Evolutionary conservation across 23 red algal species (phyloP), one percentile per base, ranked within the genome.

Genomic region (Chondrus crispus): DNA sequence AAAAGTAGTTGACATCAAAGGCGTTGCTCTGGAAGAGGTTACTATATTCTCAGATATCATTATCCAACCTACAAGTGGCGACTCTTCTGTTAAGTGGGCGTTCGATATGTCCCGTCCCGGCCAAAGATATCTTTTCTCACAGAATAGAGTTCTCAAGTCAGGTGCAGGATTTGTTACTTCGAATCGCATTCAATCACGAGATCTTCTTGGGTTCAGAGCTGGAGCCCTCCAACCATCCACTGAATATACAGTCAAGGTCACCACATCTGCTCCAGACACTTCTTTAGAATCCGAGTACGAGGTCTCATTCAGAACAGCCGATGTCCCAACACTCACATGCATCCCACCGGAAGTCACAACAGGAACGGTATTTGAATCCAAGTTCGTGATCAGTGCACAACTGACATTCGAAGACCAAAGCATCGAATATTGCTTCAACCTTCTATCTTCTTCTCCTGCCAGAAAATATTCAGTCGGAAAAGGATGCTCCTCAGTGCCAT

Each of bases 391-490:
- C 26, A 62, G 46, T 29, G 85, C 62, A 19, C 70, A 89, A 53
- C 68, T 89, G 66, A 46, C 85, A 20, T 89, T 79, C 20, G 85
- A 89, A 46, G 35, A 68, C 10, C 73, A 89, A 29, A 58, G 57
- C 36, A 79, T 89, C 22, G 85, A 89, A 76, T 89, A 89, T 35
- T 89, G 85, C 70, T 89, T 89, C 44, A 62, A 50, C 62, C n/a
- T 89, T n/a, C 38, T 78, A 43, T 58, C 46, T 33, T 58, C 35
- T 46, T 24, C n/a, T 42, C 7, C 30, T 19, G 70, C 75, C 30
- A 77, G 64, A 68, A n/a, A n/a, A n/a, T 89, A 72, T 80, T 76
- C 46, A 32, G 50, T 89, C 19, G 85, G 85, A 49, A 89, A 89
- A 40, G 85, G 85, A 20, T 89, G 85, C 73, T 77, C 68, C 45